Conservation (phyloP, 1,284 basidiomycete species). For the Sanghuangporus sanghuang region DNA sequence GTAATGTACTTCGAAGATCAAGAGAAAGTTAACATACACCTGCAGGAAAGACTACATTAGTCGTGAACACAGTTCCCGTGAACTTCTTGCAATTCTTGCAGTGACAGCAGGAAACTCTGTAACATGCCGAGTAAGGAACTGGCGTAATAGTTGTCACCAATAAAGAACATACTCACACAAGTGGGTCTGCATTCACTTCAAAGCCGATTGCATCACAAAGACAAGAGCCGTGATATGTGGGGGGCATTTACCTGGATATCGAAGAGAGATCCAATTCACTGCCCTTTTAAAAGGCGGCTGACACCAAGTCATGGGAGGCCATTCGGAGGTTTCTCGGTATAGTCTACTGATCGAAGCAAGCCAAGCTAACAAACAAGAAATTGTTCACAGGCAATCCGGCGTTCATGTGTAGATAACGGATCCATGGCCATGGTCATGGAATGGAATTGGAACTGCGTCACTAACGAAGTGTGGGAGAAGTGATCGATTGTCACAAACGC, state of each 20-base stretch:
- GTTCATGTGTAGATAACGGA: not conserved
- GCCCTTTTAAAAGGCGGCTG: not conserved
- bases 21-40: conserved; percentile 2
- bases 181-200: conserved; percentile 16
- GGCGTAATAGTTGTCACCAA: not conserved
- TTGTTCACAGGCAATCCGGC: not conserved
- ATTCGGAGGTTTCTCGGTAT: not conserved
- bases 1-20: not conserved
- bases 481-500: no score
- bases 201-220: conserved; percentile 19
- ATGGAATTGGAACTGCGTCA: no score
- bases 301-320: not conserved
- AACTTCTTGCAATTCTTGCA: conserved; percentile 21
- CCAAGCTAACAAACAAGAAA: not conserved
- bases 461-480: no score
- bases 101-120: conserved; percentile 19
- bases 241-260: not conserved
- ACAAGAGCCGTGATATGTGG: conserved; percentile 15
- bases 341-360: not conserved
- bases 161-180: conserved; percentile 10
- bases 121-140: not conserved
- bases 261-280: no score
- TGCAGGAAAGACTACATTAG: conserved; percentile 20
- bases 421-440: no score
- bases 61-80: conserved; percentile 21